Evolutionary conservation across 495 filamentous ascomycete species (phyloP).

Genomic region (Daldinia bambusicola): DNA sequence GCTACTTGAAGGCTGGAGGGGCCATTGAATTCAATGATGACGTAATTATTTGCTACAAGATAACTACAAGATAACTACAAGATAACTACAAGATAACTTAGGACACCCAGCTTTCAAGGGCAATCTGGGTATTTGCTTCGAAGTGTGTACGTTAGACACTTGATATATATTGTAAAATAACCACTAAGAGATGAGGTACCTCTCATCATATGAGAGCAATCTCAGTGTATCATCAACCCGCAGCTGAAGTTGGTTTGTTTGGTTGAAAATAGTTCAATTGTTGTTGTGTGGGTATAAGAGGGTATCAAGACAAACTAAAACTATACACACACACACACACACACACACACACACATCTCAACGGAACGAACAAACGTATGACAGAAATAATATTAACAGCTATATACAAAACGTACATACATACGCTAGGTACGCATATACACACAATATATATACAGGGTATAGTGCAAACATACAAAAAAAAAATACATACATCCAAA

Average conservation of each 20-base stretch:
- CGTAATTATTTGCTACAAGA: conserved; percentile 6
- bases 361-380: conserved; percentile 4
- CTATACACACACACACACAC: neutral
- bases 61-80: too few relatives aligned
- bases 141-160: too few relatives aligned
- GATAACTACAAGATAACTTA: too few relatives aligned
- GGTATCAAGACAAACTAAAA: too few relatives aligned
- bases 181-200: too few relatives aligned
- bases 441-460: conserved; percentile 1
- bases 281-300: neutral
- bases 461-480: conserved; percentile 18
- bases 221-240: neutral
- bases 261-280: neutral
- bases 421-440: neutral
- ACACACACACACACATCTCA: neutral
- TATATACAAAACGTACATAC: conserved; percentile 34
- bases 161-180: too few relatives aligned
- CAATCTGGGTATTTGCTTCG: too few relatives aligned
- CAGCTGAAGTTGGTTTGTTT: neutral
- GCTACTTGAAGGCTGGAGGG: neutral
- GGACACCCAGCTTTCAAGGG: too few relatives aligned
- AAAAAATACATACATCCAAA: conserved; percentile 15
- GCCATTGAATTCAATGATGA: neutral
- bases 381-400: conserved; percentile 6
- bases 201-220: too few relatives aligned